Evolutionary conservation across 345 rosid genomes (phyloP), one percentile per base, ranked within the genome.

Genomic region (Diplotaxis tenuifolia): DNA sequence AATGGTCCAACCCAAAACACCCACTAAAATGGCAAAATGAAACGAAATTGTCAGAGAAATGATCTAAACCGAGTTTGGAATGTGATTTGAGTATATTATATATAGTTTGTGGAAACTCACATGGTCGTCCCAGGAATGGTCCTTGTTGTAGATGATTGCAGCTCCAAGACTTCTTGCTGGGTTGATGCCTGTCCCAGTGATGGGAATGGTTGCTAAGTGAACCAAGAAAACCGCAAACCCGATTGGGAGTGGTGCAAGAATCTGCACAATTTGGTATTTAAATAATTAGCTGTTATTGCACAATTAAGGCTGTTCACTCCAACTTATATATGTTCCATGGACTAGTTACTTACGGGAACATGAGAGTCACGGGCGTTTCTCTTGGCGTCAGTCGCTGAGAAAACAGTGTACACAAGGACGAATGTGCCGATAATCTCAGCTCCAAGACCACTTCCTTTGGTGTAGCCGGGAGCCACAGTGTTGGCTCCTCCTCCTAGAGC

Each of bases 1-100:
- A 88, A 86, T 12, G 94, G 94, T 9, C 94, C 94, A 9, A 88
- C 88, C 94, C 91, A 88, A 77, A 88, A 88, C 23, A 88, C 80
- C 94, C 94, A 88, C 93, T 88, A 83, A n/a, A 73, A 28, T 7
- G 18, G 0, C 14, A n/a, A 23, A 4, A 0, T 23, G 20, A 34
- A 25, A 57, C 16, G 19, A 40, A 29, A 64, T 0, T 4, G 11
- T 68, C 15, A 52, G 57, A 53, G 55, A 18, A 59, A 20, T 23
- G 1, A 23, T 25, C 38, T 3, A 49, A 40, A 32, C 6, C 3
- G 5, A 61, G 19, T 49, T 36, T 58, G 28, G 6, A 47, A 28
- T 54, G 7, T 2, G 53, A 42, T 31, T 52, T 5, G 7, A 9
- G 8, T 47, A 9, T 42, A 31, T 36, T 36, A 36, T 42, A 42